phyloP scores from a whole-genome alignment of 768 basidiomycete genomes.

The Auriscalpium orientale region DNA sequence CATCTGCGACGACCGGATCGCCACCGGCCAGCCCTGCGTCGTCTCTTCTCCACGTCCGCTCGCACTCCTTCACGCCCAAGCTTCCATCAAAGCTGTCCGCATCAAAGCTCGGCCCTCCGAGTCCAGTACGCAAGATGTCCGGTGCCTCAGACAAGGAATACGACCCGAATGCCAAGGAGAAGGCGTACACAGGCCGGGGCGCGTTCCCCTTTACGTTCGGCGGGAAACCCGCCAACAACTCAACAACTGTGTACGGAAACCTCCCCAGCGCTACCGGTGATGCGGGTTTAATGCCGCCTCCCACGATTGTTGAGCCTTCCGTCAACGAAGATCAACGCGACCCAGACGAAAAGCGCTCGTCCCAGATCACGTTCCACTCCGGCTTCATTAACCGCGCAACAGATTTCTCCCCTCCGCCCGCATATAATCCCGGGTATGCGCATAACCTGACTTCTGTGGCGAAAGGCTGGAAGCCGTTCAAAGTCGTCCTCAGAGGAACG shows the following conservation, averaged over 20 bases:
- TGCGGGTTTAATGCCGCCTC: constrained; percentile 42
- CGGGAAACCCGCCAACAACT: constrained; percentile 8
- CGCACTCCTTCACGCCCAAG: constrained; percentile 66
- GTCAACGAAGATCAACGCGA: neutral
- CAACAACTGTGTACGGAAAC: constrained; percentile 10
- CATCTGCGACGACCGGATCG: constrained; percentile 18
- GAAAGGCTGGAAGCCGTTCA: constrained; percentile 85
- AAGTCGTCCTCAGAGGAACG: constrained; percentile 74
- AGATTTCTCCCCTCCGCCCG: constrained; percentile 38
- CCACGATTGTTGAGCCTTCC: constrained; percentile 17
- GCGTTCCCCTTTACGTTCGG: constrained; percentile 27
- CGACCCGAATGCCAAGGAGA: neutral
- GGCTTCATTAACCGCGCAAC: constrained; percentile 71
- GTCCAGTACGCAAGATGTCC: constrained; percentile 44
- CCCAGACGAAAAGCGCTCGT: constrained; percentile 45
- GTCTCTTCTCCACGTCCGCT: constrained; percentile 44
- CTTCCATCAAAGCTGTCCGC: constrained; percentile 60
- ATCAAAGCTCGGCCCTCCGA: constrained; percentile 37
- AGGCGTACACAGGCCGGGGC: constrained; percentile 9
- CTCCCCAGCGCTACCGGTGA: constrained; percentile 15
- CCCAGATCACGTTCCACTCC: constrained; percentile 70
- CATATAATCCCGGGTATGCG: constrained; percentile 22
- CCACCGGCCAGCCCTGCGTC: constrained; percentile 16
- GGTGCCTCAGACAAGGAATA: constrained; percentile 9
- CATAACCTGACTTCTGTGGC: constrained; percentile 16